phyloP scores from a whole-genome alignment of 2,329 filamentous ascomycete species.

The Aspergillus puulaauensis region DNA sequence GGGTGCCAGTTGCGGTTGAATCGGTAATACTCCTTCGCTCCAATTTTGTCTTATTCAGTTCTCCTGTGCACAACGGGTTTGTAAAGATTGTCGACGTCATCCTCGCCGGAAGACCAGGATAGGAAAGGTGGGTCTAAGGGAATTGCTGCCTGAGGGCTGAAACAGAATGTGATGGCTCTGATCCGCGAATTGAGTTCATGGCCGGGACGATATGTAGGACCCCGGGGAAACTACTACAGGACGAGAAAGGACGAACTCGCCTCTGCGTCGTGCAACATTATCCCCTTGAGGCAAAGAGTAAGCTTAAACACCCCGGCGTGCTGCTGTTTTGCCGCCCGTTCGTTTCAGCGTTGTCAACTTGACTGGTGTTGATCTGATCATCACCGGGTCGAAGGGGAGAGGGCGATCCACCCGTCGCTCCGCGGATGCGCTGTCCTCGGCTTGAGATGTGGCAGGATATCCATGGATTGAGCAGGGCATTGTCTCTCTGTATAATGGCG shows the following conservation, averaged over 20 bases:
- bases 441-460: too few relatives aligned
- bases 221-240: not conserved
- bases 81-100: conserved; percentile 1
- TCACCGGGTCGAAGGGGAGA: not conserved
- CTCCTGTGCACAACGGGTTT: not conserved
- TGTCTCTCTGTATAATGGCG: too few relatives aligned
- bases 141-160: too few relatives aligned
- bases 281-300: not conserved
- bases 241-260: not conserved
- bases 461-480: too few relatives aligned
- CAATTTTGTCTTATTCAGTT: not conserved
- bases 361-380: not conserved
- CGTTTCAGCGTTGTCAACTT: not conserved
- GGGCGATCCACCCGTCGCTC: conserved; percentile 6
- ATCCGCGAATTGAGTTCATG: not conserved
- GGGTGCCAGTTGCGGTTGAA: not conserved
- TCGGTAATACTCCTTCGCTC: too few relatives aligned
- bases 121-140: not conserved
- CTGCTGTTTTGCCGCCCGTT: not conserved
- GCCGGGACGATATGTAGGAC: not conserved
- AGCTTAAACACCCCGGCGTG: not conserved
- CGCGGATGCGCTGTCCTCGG: not conserved
- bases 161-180: not conserved
- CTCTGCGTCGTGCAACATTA: not conserved
- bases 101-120: not conserved